Base-by-base conservation (phyloP, 495 filamentous ascomycete genomes). In the Geopyxis carbonaria region DNA sequence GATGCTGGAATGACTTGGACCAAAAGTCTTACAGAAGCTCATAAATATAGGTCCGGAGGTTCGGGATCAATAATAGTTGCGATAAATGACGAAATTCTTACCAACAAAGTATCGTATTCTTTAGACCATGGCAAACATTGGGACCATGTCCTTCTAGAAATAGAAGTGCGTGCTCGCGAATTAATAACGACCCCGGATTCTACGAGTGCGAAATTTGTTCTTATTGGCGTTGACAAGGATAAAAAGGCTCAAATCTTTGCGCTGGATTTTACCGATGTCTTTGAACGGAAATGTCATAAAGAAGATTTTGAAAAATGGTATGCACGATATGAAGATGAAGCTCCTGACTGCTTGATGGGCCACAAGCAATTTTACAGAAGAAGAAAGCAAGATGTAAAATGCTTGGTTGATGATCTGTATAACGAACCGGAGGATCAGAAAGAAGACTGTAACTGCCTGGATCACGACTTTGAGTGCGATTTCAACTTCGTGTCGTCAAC, bases 11-110 rank as follows among this genome's bases (percentile, higher is more conserved):
- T 77, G 40, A 92, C 74, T 9, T 97, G 89, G 89, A 67, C 48
- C 4, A 60, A 65, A 46, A 80, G 75, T 1, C 65, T 75, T 4
- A 62, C 85, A 15, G 76, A 77, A n/a, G 76, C 86, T 4, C 84
- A 95, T 57, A 87, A 80, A 54, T 95, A 93, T 58, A 84, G 92
- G 51, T 86, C 94, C 58, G 89, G 87, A 21, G 85, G 93, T 45
- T 73, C 87, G 46, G 89, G 89, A 4, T 78, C 84, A 16, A 71
- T 95, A 16, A 64, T 97, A 2, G 66, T 93, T 23, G 89, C 89
- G 5, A 62, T 93, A 27, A 62, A 64, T 23, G 82, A 93, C 46
- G 63, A 67, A 27, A 65, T 57, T 15, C 50, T 58, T 14, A 80
- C 78, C 5, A 59, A 83, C 34, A 59, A 78, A 45, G 62, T 94